These are phyloP conservation scores for Rhodomyrtus tomentosa DNA, from an alignment of 345 rosid species.

Conservation along the genomic window DNA sequence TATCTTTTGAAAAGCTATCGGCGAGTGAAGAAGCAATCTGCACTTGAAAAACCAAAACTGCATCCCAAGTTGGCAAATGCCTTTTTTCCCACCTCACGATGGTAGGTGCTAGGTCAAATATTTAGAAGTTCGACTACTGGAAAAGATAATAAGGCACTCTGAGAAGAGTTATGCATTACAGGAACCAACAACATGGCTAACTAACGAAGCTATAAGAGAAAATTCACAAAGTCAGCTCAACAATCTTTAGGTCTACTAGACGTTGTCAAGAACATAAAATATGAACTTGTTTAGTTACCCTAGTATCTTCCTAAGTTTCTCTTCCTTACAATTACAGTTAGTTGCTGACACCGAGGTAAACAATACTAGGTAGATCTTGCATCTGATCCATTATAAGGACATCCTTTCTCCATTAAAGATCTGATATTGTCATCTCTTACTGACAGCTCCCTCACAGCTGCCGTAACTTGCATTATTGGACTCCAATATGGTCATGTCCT, in stretches of 20 bases:
- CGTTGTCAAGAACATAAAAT: not conserved
- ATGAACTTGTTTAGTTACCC: not conserved
- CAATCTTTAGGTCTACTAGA: not conserved
- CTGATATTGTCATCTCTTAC: not conserved
- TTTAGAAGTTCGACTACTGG: not conserved
- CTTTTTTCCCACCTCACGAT: not conserved
- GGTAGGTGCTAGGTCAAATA: not conserved
- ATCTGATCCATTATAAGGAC: not conserved
- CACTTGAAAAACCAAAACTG: not conserved
- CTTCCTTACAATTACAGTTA: not conserved
- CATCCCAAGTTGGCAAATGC: not conserved
- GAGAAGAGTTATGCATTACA: not conserved
- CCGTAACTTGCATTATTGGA: conserved; percentile 29
- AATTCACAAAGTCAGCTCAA: not conserved
- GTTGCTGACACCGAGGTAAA: not conserved
- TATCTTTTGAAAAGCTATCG: not conserved
- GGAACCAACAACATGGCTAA: not conserved
- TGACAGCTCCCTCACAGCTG: conserved; percentile 32
- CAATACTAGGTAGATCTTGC: not conserved
- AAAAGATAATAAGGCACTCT: not conserved
- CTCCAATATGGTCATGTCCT: conserved; percentile 40
- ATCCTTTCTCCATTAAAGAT: not conserved
- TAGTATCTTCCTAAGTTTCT: not conserved
- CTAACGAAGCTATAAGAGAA: not conserved
- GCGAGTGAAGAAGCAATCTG: not conserved